Percentiles rank a stretch among this genome's conserved stretches.
phyloP scores from a whole-genome alignment of 2,329 filamentous ascomycete species.

The Ophioceras dolichostomum region DNA sequence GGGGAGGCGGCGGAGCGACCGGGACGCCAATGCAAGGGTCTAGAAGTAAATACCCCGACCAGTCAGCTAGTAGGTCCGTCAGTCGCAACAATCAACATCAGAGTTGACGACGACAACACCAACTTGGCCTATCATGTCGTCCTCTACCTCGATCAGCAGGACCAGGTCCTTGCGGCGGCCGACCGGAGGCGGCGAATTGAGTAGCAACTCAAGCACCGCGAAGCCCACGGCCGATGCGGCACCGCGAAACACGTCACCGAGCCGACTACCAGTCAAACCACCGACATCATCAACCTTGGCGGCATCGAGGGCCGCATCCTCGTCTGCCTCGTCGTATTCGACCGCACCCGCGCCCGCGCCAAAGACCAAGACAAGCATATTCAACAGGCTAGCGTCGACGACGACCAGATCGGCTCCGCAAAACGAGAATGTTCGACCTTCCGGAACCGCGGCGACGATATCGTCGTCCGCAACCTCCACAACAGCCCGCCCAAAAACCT shows the following conservation, averaged over 20 bases:
- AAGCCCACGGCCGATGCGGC: slow-evolving; percentile 2
- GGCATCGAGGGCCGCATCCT: slow-evolving; percentile 8
- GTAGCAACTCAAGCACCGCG: background rate
- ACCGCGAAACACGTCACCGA: slow-evolving; percentile 30
- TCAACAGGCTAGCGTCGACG: slow-evolving; percentile 1
- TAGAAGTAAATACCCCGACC: too few relatives aligned
- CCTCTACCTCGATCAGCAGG: background rate
- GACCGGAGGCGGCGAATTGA: background rate
- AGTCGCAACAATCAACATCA: too few relatives aligned
- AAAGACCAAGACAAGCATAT: slow-evolving; percentile 1
- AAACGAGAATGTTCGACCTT: background rate
- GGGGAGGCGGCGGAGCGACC: too few relatives aligned
- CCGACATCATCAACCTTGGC: slow-evolving; percentile 7
- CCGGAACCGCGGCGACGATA: background rate
- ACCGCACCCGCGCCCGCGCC: background rate
- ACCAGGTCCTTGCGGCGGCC: background rate
- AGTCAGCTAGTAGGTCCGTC: too few relatives aligned
- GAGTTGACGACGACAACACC: too few relatives aligned
- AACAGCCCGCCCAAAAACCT: slow-evolving; percentile 14
- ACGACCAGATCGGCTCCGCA: background rate
- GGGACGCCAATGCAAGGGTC: too few relatives aligned
- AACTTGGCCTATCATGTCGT: too few relatives aligned
- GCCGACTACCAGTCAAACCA: slow-evolving; percentile 33
- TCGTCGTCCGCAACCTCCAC: slow-evolving; percentile 4
- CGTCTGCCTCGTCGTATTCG: background rate